A percentile compares a stretch with the other conserved stretches of the same genome.
phyloP scores from a whole-genome alignment of 495 filamentous ascomycete species.

The Clavariopsis aquatica region DNA sequence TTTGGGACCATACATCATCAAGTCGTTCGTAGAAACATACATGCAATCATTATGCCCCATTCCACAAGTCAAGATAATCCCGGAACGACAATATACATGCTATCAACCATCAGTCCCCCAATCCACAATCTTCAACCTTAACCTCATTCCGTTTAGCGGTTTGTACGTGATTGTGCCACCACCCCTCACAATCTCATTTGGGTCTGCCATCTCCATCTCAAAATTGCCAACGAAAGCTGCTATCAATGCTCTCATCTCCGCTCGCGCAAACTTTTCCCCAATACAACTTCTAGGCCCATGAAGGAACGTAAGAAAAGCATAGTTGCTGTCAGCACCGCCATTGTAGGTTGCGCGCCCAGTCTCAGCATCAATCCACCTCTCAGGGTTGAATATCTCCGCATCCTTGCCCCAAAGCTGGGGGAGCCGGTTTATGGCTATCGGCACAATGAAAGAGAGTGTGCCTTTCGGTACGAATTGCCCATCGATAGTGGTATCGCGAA shows the following conservation, averaged over 20 bases:
- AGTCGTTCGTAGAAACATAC: background rate
- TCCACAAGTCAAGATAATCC: background rate
- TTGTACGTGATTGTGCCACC: slow-evolving; percentile 40
- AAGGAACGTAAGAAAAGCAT: slow-evolving; percentile 41
- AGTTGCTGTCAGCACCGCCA: slow-evolving; percentile 39
- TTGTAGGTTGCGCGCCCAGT: slow-evolving; percentile 29
- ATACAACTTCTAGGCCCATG: slow-evolving; percentile 45
- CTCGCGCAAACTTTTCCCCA: slow-evolving; percentile 42
- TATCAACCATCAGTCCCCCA: slow-evolving; percentile 6
- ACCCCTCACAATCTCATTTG: slow-evolving; percentile 31
- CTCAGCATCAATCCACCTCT: slow-evolving; percentile 41
- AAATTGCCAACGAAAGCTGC: slow-evolving; percentile 39
- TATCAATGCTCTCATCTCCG: slow-evolving; percentile 40
- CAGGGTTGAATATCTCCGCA: slow-evolving; percentile 38
- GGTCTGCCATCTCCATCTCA: slow-evolving; percentile 36
- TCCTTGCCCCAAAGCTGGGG: slow-evolving; percentile 39
- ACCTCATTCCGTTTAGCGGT: slow-evolving; percentile 36
- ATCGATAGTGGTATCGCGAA: slow-evolving; percentile 50
- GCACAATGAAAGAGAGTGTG: slow-evolving; percentile 36
- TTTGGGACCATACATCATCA: too few relatives aligned
- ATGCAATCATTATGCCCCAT: background rate
- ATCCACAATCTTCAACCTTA: slow-evolving; percentile 30
- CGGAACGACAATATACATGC: background rate
- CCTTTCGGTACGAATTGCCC: slow-evolving; percentile 36
- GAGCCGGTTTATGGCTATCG: slow-evolving; percentile 43